Evolutionary conservation across 2,329 filamentous ascomycete species (phyloP).

Genomic region (Colletotrichum salicis): DNA sequence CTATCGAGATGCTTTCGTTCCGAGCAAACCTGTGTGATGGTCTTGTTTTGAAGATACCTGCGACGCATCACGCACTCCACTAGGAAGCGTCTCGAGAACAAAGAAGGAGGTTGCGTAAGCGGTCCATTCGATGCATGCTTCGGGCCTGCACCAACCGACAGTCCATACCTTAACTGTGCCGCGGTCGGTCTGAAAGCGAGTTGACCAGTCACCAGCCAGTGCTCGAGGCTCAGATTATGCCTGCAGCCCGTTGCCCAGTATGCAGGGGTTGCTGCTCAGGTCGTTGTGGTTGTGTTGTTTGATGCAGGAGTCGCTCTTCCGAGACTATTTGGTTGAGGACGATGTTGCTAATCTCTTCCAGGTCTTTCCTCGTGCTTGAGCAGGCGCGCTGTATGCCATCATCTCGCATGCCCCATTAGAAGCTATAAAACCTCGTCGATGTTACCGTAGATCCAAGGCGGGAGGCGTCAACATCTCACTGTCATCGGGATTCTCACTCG

Average conservation of each 20-base stretch:
- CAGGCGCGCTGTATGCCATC: constrained; percentile 5
- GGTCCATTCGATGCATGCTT: constrained; percentile 26
- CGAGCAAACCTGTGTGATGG: neutral
- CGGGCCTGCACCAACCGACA: constrained; percentile 20
- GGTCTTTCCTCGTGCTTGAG: neutral
- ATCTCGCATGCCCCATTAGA: constrained; percentile 13
- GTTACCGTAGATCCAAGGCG: neutral
- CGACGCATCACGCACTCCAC: neutral
- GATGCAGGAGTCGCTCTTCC: neutral
- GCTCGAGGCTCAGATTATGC: neutral
- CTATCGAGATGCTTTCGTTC: constrained; percentile 17
- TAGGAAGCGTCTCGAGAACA: neutral
- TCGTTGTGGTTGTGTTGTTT: neutral
- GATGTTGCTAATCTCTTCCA: neutral
- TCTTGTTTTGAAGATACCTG: neutral
- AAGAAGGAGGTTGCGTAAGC: constrained; percentile 23
- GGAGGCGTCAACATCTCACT: neutral
- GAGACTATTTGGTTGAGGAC: neutral
- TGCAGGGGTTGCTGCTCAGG: constrained; percentile 21
- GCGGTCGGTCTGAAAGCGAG: neutral
- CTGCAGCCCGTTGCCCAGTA: constrained; percentile 15
- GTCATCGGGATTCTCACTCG: constrained; percentile 5
- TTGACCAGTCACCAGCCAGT: constrained; percentile 6
- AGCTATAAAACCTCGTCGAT: neutral
- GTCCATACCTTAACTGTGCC: neutral